Evolutionary conservation across 2,329 filamentous ascomycete species (phyloP).

Genomic region (Aspergillus brunneoviolaceus): DNA sequence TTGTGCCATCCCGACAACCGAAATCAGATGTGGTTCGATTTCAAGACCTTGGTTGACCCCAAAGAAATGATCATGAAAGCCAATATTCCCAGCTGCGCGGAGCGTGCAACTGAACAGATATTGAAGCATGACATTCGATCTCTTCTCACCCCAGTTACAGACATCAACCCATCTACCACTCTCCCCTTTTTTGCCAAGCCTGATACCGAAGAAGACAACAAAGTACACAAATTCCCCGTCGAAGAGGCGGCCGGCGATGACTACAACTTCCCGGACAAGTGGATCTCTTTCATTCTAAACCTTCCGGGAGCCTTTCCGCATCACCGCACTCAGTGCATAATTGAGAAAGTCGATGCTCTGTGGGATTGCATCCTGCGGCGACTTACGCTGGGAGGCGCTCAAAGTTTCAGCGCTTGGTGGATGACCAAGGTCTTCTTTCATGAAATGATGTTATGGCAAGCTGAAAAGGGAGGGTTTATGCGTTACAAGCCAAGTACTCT

Average conservation of each 20-base stretch:
- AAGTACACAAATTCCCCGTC: slow-evolving; percentile 37
- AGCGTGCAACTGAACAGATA: slow-evolving; percentile 37
- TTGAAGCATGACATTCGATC: slow-evolving; percentile 47
- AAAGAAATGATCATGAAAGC: slow-evolving; percentile 43
- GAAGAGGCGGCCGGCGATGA: slow-evolving; percentile 39
- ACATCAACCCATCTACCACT: slow-evolving; percentile 29
- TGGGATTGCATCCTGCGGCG: slow-evolving; percentile 47
- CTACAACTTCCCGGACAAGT: slow-evolving; percentile 51
- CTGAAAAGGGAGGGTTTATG: slow-evolving; percentile 87
- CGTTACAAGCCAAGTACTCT: slow-evolving; percentile 46
- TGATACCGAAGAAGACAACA: slow-evolving; percentile 32
- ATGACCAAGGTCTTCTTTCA: slow-evolving; percentile 94
- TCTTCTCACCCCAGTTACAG: slow-evolving; percentile 42
- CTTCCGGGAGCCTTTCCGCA: slow-evolving; percentile 41
- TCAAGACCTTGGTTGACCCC: slow-evolving; percentile 47
- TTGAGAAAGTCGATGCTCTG: slow-evolving; percentile 45
- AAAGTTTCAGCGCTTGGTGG: slow-evolving; percentile 52
- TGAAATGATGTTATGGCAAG: slow-evolving; percentile 88
- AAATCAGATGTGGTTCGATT: slow-evolving; percentile 94
- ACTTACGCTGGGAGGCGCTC: slow-evolving; percentile 45
- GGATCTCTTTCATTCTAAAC: slow-evolving; percentile 47
- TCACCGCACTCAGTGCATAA: slow-evolving; percentile 46
- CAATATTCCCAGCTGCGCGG: slow-evolving; percentile 42
- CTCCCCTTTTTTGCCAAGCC: slow-evolving; percentile 37
- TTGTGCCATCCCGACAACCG: slow-evolving; percentile 84